Percentiles rank a stretch among this genome's conserved stretches.
Conservation (phyloP, 2,329 filamentous ascomycete species). For the Colletotrichum truncatum region DNA sequence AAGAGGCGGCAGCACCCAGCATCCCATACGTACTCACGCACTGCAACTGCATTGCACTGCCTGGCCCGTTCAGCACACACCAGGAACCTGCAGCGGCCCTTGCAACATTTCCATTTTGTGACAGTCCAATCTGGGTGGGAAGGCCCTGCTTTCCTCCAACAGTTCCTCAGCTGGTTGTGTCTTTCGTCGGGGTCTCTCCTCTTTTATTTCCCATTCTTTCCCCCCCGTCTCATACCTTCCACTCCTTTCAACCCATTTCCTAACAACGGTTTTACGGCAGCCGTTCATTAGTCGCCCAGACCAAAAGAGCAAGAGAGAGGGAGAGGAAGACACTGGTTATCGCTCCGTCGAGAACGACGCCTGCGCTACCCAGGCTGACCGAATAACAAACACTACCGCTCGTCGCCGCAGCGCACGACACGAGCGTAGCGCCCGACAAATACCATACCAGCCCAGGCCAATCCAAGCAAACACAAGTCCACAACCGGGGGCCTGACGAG, state of each 20-base stretch:
- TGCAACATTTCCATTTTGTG: background rate
- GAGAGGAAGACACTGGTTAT: background rate
- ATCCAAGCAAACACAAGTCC: no score
- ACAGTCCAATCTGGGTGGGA: no score
- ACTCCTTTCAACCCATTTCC: conserved; percentile 13
- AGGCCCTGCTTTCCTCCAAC: no score
- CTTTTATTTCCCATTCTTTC: conserved; percentile 24
- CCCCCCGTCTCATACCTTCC: conserved; percentile 18
- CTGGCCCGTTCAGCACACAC: background rate
- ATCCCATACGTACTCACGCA: no score
- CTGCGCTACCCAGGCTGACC: background rate
- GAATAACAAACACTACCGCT: conserved; percentile 7
- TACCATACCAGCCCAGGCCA: background rate
- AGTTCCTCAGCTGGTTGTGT: background rate
- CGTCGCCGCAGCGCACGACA: background rate
- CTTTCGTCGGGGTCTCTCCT: background rate
- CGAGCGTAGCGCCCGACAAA: conserved; percentile 7
- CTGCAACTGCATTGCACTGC: background rate
- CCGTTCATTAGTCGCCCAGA: conserved; percentile 13
- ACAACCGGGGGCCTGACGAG: background rate
- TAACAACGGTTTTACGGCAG: conserved; percentile 10
- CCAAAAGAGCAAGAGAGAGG: background rate
- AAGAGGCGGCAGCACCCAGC: no score
- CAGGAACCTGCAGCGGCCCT: conserved; percentile 5
- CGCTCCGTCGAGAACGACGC: background rate